These are phyloP conservation scores for Cunninghamia lanceolata DNA, from an alignment of 75 land plant species.

Conservation along the genomic window DNA sequence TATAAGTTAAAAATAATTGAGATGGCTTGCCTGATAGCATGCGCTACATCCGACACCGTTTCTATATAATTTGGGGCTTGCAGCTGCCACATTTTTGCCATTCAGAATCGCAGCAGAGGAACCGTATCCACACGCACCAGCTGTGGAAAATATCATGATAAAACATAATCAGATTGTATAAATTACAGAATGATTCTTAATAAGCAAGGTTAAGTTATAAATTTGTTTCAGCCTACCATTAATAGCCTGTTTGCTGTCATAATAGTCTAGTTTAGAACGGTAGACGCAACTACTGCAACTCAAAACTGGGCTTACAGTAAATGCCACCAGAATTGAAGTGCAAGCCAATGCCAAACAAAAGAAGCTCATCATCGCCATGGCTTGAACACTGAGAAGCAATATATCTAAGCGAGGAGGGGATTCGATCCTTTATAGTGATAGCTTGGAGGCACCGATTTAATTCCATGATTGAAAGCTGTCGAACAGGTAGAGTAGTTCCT, in stretches of 20 bases:
- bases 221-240: neutral
- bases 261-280: neutral
- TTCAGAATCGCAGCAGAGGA: conserved; percentile 35
- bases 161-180: neutral
- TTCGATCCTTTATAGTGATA: no score
- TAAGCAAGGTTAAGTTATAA: neutral
- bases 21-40: conserved; percentile 69
- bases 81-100: conserved; percentile 48
- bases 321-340: no score
- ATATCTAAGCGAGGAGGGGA: no score
- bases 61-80: conserved; percentile 33
- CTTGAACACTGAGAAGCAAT: no score
- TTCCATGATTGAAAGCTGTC: no score
- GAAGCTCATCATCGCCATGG: no score
- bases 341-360: no score
- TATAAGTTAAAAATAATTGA: neutral
- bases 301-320: no score
- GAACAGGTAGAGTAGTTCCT: no score
- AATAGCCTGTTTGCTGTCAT: neutral
- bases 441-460: no score
- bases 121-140: conserved; percentile 68
- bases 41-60: conserved; percentile 57
- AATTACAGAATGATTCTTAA: no score
- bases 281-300: neutral
- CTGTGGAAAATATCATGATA: conserved; percentile 21